Evolutionary conservation across 345 rosid genomes (phyloP).

Genomic region (Reutealis trisperma): DNA sequence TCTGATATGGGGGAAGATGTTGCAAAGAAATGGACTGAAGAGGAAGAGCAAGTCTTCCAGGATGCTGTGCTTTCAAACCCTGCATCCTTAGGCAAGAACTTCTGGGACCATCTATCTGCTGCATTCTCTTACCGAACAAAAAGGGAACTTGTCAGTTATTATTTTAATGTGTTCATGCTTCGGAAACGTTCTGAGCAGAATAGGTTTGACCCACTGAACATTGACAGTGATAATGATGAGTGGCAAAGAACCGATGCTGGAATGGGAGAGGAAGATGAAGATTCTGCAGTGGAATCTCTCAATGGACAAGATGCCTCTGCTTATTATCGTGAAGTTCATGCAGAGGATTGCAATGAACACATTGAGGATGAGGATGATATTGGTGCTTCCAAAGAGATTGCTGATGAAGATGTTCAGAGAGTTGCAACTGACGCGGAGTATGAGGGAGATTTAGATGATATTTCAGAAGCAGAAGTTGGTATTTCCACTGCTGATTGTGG

Average conservation of each 20-base stretch:
- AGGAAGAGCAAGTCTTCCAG: slow-evolving; percentile 56
- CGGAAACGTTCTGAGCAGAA: slow-evolving; percentile 65
- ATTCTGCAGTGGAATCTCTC: slow-evolving; percentile 45
- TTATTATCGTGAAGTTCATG: slow-evolving; percentile 16
- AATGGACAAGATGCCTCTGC: slow-evolving; percentile 18
- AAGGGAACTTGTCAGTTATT: slow-evolving; percentile 69
- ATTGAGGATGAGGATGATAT: slow-evolving; percentile 28
- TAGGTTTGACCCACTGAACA: slow-evolving; percentile 43
- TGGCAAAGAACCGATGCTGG: slow-evolving; percentile 47
- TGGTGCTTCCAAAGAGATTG: slow-evolving; percentile 22
- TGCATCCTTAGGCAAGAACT: slow-evolving; percentile 49
- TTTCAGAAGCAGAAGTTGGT: slow-evolving; percentile 15
- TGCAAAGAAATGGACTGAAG: slow-evolving; percentile 56
- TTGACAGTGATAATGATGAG: slow-evolving; percentile 85
- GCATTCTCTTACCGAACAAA: slow-evolving; percentile 54
- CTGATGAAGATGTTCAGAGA: slow-evolving; percentile 8
- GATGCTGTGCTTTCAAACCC: slow-evolving; percentile 63
- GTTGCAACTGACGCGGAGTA: slow-evolving; percentile 33
- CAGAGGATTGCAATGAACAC: slow-evolving; percentile 28
- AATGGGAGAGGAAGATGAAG: slow-evolving; percentile 36
- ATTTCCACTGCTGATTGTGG: slow-evolving; percentile 8
- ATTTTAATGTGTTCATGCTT: slow-evolving; percentile 70
- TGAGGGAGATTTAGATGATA: slow-evolving; percentile 38
- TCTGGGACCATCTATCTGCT: slow-evolving; percentile 61
- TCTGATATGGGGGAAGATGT: slow-evolving; percentile 75